Evolutionary conservation across 2,329 filamentous ascomycete species (phyloP).

Genomic region (Fusarium secorum): DNA sequence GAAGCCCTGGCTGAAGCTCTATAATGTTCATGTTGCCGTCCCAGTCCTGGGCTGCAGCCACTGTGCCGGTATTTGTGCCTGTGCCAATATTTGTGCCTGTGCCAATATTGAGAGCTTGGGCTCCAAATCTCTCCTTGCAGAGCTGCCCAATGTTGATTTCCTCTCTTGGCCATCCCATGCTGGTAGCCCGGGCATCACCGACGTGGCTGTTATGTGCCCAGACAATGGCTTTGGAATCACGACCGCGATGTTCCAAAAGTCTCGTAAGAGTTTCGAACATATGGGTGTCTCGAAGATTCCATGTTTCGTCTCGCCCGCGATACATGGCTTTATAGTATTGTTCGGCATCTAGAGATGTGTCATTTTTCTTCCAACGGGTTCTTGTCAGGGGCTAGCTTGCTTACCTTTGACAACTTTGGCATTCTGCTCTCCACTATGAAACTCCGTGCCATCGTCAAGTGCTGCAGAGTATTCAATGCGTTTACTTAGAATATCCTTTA

Average conservation of each 20-base stretch:
- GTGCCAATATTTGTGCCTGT: constrained; percentile 27
- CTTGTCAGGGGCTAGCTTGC: background rate
- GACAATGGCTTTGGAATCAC: constrained; percentile 18
- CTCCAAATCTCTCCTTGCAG: constrained; percentile 15
- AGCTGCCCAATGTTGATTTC: constrained; percentile 27
- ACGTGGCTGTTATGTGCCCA: constrained; percentile 31
- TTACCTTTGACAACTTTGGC: constrained; percentile 22
- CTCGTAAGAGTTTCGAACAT: constrained; percentile 24
- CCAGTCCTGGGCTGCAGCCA: constrained; percentile 27
- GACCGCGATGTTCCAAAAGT: constrained; percentile 20
- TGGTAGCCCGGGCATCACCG: constrained; percentile 25
- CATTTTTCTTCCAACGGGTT: no score
- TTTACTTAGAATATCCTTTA: constrained; percentile 12
- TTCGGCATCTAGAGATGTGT: constrained; percentile 12
- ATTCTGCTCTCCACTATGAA: constrained; percentile 26
- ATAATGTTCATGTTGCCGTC: constrained; percentile 24
- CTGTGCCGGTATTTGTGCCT: constrained; percentile 19
- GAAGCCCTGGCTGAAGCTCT: constrained; percentile 14
- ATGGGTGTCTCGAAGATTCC: constrained; percentile 25
- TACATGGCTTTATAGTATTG: constrained; percentile 30
- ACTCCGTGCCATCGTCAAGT: constrained; percentile 4
- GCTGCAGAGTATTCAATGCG: constrained; percentile 13
- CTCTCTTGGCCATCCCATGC: constrained; percentile 23
- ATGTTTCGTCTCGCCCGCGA: constrained; percentile 19
- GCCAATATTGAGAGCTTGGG: constrained; percentile 11